A percentile compares a stretch with the other conserved stretches of the same genome.
Evolutionary conservation across 2,329 filamentous ascomycete species (phyloP).

Genomic region (Orbilia ellipsospora): DNA sequence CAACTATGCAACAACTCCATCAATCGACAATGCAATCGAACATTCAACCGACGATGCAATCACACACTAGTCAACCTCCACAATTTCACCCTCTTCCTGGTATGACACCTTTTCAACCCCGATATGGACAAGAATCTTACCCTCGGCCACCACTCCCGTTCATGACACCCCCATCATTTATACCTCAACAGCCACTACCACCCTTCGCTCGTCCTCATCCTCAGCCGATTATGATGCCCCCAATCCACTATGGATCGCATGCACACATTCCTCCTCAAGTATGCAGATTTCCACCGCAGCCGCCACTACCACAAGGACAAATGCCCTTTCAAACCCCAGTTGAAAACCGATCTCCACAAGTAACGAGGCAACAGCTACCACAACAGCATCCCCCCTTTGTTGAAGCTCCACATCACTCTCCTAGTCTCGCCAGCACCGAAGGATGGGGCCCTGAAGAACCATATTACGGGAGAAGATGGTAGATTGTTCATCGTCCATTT

Average conservation of each 20-base stretch:
- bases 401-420: too few species aligned
- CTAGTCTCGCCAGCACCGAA: too few species aligned
- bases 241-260: background rate
- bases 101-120: slow-evolving; percentile 7
- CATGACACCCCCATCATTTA: background rate
- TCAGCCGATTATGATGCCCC: background rate
- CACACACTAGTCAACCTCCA: background rate
- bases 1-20: background rate
- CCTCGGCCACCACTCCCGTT: background rate
- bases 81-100: background rate
- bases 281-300: background rate
- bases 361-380: background rate
- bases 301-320: background rate
- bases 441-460: too few species aligned
- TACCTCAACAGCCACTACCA: background rate
- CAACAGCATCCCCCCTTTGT: background rate
- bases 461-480: too few species aligned
- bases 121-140: background rate
- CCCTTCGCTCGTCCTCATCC: background rate
- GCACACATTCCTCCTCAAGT: background rate
- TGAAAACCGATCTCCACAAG: background rate
- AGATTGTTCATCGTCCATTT: background rate
- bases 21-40: background rate
- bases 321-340: background rate
- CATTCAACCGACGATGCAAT: background rate